Evolutionary conservation across 441 rosid genomes (phyloP).

Genomic region (Corymbia citriodora): DNA sequence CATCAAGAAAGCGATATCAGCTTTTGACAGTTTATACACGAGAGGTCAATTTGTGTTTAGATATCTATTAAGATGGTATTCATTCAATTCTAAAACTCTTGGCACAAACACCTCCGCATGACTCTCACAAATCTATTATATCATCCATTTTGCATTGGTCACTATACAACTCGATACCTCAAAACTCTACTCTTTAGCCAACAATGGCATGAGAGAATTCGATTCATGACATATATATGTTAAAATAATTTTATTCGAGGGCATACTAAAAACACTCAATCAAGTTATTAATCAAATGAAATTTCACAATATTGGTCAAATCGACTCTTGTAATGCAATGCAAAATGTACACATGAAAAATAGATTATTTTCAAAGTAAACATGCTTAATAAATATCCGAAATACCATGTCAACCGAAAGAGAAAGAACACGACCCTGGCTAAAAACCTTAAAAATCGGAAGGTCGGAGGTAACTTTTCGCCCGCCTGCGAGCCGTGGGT

Average conservation of each 20-base stretch:
- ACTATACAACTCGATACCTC: accelerated
- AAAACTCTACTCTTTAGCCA: neutral
- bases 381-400: neutral
- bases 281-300: neutral
- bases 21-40: accelerated
- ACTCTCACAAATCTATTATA: neutral
- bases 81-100: accelerated
- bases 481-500: neutral
- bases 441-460: neutral
- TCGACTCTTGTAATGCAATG: neutral
- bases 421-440: neutral
- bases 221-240: neutral
- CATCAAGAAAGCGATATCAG: accelerated
- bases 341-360: neutral
- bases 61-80: neutral
- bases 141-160: neutral
- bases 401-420: neutral
- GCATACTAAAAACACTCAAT: accelerated
- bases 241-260: neutral
- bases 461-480: neutral
- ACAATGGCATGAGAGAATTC: accelerated
- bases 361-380: neutral
- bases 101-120: neutral
- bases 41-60: neutral
- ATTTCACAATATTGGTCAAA: neutral